Percentiles rank a stretch among this genome's conserved stretches.
phyloP scores from a whole-genome alignment of 192 early-diverging fungal species.

The Podochytrium sp. region DNA sequence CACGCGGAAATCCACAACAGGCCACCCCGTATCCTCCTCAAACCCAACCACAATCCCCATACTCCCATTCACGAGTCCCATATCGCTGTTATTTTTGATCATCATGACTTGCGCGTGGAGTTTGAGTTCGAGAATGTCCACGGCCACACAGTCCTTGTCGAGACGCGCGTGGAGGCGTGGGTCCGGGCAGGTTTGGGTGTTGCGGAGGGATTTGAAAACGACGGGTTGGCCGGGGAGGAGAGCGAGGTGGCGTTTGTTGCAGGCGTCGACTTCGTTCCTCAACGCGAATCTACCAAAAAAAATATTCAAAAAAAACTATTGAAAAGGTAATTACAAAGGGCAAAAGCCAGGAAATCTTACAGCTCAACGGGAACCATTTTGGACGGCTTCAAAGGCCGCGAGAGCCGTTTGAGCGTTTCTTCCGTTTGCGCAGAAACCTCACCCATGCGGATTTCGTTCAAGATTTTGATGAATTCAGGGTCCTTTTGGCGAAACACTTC shows the following conservation, averaged over 20 bases:
- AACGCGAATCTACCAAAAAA: slow-evolving; percentile 63
- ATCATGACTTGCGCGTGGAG: slow-evolving; percentile 85
- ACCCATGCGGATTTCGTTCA: slow-evolving; percentile 87
- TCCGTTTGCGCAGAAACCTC: slow-evolving; percentile 61
- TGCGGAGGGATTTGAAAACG: slow-evolving; percentile 11
- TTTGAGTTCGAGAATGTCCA: slow-evolving; percentile 68
- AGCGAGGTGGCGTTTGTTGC: slow-evolving; percentile 62
- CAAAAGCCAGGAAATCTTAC: slow-evolving; percentile 49
- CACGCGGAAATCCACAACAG: slow-evolving; percentile 42
- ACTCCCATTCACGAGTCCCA: slow-evolving; percentile 49
- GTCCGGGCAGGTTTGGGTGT: slow-evolving; percentile 6
- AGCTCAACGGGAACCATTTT: slow-evolving; percentile 55
- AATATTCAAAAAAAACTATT: slow-evolving; percentile 2
- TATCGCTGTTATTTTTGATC: slow-evolving; percentile 49
- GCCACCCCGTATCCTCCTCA: slow-evolving; percentile 25
- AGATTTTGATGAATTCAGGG: slow-evolving; percentile 73
- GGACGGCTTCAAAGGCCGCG: slow-evolving; percentile 44
- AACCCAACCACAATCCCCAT: slow-evolving; percentile 43
- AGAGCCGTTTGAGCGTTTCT: slow-evolving; percentile 51
- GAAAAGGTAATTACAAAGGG: too few relatives aligned
- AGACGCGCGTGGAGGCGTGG: slow-evolving; percentile 12
- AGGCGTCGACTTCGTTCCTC: slow-evolving; percentile 75
- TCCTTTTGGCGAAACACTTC: slow-evolving; percentile 89
- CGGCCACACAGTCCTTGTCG: slow-evolving; percentile 60
- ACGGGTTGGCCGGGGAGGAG: slow-evolving; percentile 49